Evolutionary conservation across 2,329 filamentous ascomycete species (phyloP), one percentile per base, ranked within the genome.

Genomic region (Hymenoscyphus repandus): DNA sequence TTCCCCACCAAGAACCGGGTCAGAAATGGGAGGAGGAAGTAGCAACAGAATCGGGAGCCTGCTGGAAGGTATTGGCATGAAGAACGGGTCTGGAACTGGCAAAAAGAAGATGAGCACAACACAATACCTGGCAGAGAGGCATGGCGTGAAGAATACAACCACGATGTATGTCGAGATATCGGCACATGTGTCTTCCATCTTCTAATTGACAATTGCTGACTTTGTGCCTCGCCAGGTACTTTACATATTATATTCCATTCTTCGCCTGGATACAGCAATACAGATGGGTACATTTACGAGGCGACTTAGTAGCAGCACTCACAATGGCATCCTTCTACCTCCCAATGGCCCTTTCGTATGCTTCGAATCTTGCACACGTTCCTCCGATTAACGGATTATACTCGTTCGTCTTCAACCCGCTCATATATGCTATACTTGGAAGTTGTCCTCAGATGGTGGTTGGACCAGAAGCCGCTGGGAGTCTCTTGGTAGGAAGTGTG

Each of bases 281-380:
- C 70, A 82, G 80, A 60, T 84, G 82, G 78, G 79, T 82, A 3
- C 96, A 88, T 69, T 69, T 97, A 43, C 82, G 85, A 60, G 93
- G 93, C 43, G 93, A 99, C 68, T 72, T 97, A 15, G 75, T 95
- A 12, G 86, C 92, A 7, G 91, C 92, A 44, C 68, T 97, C 56
- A 97, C 93, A n/a, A 86, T 99, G 73, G 89, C 92, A n/a, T 96
- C 91, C 22, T 93, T 99, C 72, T 99, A 99, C 68, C 86, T 99
- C 34, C 93, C 93, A 46, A 96, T 99, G 91, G 87, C 90, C 0
- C 79, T 99, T 12, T 97, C 93, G 0, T 86, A 95, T 57, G 90
- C 93, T 49, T 83, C 89, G 37, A 97, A 97, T 65, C 82, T 99
- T 38, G 90, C 87, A 5, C 93, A 97, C 66, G 83, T 96, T 1